Evolutionary conservation across 139 green algal species (phyloP), one percentile per base, ranked within the genome.

Genomic region (Closterium sp.): DNA sequence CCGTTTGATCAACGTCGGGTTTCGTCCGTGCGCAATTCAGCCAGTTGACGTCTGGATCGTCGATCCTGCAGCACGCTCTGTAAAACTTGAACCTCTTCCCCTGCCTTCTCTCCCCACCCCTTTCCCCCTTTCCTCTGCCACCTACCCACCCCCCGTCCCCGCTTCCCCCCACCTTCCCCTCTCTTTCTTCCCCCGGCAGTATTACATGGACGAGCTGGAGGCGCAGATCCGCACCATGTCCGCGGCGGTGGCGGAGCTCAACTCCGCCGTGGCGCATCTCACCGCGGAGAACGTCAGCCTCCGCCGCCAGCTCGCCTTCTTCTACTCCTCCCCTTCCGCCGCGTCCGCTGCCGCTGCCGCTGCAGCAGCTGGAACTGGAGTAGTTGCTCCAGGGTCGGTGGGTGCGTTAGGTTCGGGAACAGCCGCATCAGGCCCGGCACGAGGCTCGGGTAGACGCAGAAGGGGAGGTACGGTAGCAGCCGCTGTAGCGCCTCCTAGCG

Each of bases 241-340:
- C 30, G 84, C 89, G 24, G 91, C 94, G 10, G 95, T 96, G 32
- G 88, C 86, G 13, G 91, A 96, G 42, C 94, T 97, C 4, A 79
- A 93, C 38, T 62, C 86, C 17, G 95, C 94, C 85, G 91, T 97
- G 88, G 89, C 92, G 42, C 89, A 92, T 17, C 89, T 97, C n/a
- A 95, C 94, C 24, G 95, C 95, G 27, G 96, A 97, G 89, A 97
- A 97, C 87, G 88, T 93, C 28, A 42, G 84, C 19, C 95, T 98
- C 31, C 92, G 96, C 31, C 91, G 95, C 86, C 94, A 96, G 34
- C 93, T 97, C 84, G 93, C 90, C 50, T 91, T 62, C 84, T 94
- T 92, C 42, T 94, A 92, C 70, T 32, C 88, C 27, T 70, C 89
- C 21, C n/a, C 91, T 87, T 10, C 62, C 86, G 88, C n/a, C 13